Evolutionary conservation across 1,284 basidiomycete species (phyloP), one percentile per base, ranked within the genome.

Genomic region (Ustilago curta): DNA sequence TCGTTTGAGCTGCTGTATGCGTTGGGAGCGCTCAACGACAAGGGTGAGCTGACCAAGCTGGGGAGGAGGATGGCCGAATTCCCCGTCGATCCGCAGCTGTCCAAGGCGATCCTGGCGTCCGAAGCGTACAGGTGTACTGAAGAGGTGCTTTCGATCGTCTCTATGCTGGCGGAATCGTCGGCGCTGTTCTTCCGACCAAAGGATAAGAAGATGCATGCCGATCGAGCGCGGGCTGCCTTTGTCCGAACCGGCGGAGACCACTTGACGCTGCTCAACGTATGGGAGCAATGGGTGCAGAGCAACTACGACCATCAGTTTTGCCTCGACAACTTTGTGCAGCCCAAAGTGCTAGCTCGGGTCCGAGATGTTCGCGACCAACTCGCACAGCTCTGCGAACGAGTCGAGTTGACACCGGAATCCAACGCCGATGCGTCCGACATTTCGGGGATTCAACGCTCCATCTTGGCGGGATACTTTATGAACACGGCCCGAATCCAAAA

Each of bases 41-140:
- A 92, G 66, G 97, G 97, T 14, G 95, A 99, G 85, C 86, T 99
- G 72, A 99, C 97, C 12, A 95, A 97, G 83, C 89, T 99, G 25
- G 97, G 97, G 1, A 88, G 97, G 60, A 88, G 95, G 51, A 99
- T 99, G 97, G 96, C 96, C 5, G 97, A 99, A 85, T 99, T 99
- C 86, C 96, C 96, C 6, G 93, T 98, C 8, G 97, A 99, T 82
- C 97, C 97, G 3, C 97, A 97, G 92, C 87, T 99, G 78, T 94
- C 92, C 43, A 98, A 98, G 86, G 91, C 93, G 2, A 97, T 99
- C 83, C 94, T 99, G 69, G 93, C 94, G 40, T 95, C 93, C 81
- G 97, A 98, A 85, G 89, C 91, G 71, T 97, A 94, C 86, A 87
- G 89, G n/a, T 98, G 96, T 85, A 98, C 96, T 0, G 95, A 98